Base-by-base conservation (phyloP, 495 filamentous ascomycete genomes). In the Penicillium coprophilum region DNA sequence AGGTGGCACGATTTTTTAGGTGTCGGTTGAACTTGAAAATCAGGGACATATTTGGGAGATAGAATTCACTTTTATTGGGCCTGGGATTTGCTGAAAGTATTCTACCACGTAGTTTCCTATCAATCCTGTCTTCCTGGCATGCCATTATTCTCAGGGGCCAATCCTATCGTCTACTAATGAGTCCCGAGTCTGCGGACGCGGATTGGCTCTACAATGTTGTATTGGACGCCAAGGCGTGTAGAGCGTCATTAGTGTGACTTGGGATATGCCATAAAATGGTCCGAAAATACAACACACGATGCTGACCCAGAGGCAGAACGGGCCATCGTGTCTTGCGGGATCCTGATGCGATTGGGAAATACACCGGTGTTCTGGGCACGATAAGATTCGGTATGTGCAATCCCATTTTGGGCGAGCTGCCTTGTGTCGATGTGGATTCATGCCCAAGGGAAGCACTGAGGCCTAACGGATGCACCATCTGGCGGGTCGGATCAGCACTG, bases 361-460 rank as follows among this genome's bases (percentile, higher is more conserved):
- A 4, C 28, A 34, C 21, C 31, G 20, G 30, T 12, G 31, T 56
- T 49, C 55, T 41, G 49, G 51, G 27, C 23, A 20, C 34, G 46
- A 13, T 20, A 41, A 44, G 31, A 53, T 34, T 31, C 32, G 34
- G 54, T 45, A 36, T 50, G 32, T 55, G 32, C 44, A 50, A 28
- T 12, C 30, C 57, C 65, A 15, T 31, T 57, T 68, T 46, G 34
- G 57, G 65, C 40, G 30, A 49, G 48, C 24, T 59, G 44, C 57
- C 49, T 58, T 50, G 50, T 56, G 45, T 40, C 53, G 50, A 50
- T 39, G 23, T 46, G 34, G 13, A 49, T 67, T 58, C 57, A 46
- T 69, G 66, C 63, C 66, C 64, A 64, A 69, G 38, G 27, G 41
- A 67, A 53, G 59, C 57, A 57, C 54, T 36, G 59, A 53, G 41